These are phyloP conservation scores for Aspergillus egyptiacus DNA, from an alignment of 495 filamentous ascomycete genomes.

Conservation along the genomic window DNA sequence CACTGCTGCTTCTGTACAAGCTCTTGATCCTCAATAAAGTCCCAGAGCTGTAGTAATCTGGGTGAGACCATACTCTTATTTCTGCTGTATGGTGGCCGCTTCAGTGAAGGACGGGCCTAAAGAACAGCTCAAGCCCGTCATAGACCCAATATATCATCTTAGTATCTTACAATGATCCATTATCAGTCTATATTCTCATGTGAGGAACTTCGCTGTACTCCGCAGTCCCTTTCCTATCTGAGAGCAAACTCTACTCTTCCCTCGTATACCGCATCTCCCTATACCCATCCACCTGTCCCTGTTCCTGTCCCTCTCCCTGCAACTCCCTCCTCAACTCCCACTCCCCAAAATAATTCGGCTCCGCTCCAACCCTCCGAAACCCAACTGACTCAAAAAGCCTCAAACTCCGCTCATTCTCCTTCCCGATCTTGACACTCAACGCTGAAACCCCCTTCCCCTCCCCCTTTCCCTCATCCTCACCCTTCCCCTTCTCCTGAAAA, in stretches of 20 bases:
- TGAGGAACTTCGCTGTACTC: no score
- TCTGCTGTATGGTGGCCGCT: no score
- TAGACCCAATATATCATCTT: no score
- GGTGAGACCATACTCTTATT: no score
- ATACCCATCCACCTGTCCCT: constrained; percentile 38
- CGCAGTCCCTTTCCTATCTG: no score
- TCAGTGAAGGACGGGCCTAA: no score
- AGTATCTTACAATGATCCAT: no score
- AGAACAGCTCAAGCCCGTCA: no score
- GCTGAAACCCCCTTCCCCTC: constrained; percentile 21
- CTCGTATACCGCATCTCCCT: constrained; percentile 34
- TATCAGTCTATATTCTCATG: no score
- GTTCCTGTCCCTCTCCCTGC: constrained; percentile 21
- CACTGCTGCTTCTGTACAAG: no score
- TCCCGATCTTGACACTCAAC: constrained; percentile 57
- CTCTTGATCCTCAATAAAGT: no score
- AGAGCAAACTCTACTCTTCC: constrained; percentile 15
- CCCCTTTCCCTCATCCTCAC: background rate
- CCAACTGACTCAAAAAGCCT: constrained; percentile 53
- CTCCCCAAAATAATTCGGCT: constrained; percentile 64
- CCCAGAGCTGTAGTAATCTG: no score
- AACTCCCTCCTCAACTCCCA: constrained; percentile 45
- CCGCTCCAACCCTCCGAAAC: constrained; percentile 44
- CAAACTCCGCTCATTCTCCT: constrained; percentile 50
- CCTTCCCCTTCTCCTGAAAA: constrained; percentile 2